Conservation (phyloP, 2,329 filamentous ascomycete species). For the Alternaria solani region DNA sequence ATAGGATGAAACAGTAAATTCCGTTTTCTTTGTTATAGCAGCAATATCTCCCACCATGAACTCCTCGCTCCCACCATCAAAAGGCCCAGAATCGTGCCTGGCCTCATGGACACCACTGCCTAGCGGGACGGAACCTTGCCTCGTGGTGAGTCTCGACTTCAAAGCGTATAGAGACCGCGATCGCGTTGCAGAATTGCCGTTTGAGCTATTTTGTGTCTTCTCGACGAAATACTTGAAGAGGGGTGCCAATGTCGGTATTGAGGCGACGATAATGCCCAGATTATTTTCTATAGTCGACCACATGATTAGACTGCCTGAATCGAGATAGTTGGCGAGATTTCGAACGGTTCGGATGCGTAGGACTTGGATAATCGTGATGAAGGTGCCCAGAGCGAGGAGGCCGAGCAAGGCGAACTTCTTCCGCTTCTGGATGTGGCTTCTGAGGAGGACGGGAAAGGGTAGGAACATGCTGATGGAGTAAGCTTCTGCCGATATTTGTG, state of each 20-base stretch:
- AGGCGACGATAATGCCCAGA: constrained; percentile 26
- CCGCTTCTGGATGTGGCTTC: constrained; percentile 21
- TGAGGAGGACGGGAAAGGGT: constrained; percentile 23
- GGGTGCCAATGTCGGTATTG: constrained; percentile 21
- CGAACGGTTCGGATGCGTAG: constrained; percentile 22
- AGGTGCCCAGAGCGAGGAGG: constrained; percentile 21
- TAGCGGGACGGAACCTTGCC: constrained; percentile 9
- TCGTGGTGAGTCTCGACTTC: constrained; percentile 7
- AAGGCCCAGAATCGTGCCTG: not conserved
- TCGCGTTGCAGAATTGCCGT: constrained; percentile 5
- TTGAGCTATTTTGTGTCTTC: constrained; percentile 22
- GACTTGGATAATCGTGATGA: constrained; percentile 28
- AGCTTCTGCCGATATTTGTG: not conserved
- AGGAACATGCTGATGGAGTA: constrained; percentile 20
- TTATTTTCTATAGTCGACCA: constrained; percentile 29
- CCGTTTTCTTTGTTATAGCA: constrained; percentile 17
- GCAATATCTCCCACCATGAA: constrained; percentile 11
- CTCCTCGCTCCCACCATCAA: constrained; percentile 15
- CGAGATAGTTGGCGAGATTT: constrained; percentile 25
- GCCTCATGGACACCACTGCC: constrained; percentile 5
- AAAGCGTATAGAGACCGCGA: constrained; percentile 17
- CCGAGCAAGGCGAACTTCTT: constrained; percentile 19
- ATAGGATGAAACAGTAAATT: constrained; percentile 10
- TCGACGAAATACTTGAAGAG: constrained; percentile 27
- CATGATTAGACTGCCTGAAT: constrained; percentile 25